Evolutionary conservation across 2,329 filamentous ascomycete species (phyloP), one percentile per base, ranked within the genome.

Genomic region (Colletotrichum godetiae): DNA sequence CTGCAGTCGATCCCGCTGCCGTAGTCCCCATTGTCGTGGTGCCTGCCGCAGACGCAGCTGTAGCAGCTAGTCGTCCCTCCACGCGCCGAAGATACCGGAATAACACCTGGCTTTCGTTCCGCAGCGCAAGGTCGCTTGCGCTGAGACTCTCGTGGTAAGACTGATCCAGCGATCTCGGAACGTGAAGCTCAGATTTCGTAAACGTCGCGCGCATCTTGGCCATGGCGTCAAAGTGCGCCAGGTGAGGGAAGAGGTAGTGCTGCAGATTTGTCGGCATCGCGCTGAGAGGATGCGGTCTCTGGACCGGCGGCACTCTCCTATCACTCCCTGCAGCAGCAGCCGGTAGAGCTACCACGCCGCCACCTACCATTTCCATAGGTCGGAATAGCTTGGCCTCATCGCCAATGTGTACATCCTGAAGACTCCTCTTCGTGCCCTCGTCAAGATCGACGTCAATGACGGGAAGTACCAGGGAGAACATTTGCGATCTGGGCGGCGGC

Each of bases 211-310:
- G 57, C 66, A 76, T 31, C 10, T 73, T 72, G 2, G 42, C 42
- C 74, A 76, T 75, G 22, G 74, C 74, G 69, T 75, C 74, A 10
- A 76, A 72, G 63, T 76, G 74, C 63, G 68, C 73, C 13, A 76
- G 69, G 35, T 76, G 70, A 4, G 74, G 74, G 22, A 76, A 76
- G 0, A 76, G 66, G 49, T 76, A 67, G 22, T 76, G 74, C 55
- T 76, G 74, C 12, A 76, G 63, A 22, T 70, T 73, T 1, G 74
- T 76, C 56, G 74, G 74, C 74, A 76, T 76, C 22, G 63, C 74
- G 55, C 66, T 65, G 3, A 76, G 53, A 8, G 65, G 68, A 11
- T 70, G 65, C 13, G 59, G 72, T 31, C 67, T 57, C 31, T 35
- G 53, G 13, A 37, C 3, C 1, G 8, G n/a, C 2, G 56, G 31